Evolutionary conservation across 306 rosid genomes (phyloP), one percentile per base, ranked within the genome.

Genomic region (Sicyos baderoa): DNA sequence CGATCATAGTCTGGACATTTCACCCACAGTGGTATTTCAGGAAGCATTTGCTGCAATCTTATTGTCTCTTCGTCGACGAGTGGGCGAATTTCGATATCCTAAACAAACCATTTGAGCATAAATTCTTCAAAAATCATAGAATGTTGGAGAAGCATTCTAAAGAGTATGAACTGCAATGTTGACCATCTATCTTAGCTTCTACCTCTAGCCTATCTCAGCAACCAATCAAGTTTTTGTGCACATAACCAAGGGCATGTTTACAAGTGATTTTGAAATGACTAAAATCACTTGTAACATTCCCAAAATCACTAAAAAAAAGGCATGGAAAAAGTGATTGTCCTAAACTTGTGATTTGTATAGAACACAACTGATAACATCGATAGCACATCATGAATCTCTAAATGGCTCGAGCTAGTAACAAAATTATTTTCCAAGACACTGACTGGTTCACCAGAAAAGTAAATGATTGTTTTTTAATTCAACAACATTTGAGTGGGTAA

Each of bases 21-120:
- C 67, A 92, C 84, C 97, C 96, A 92, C 44, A 86, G 82, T 8
- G 97, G 97, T 71, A 92, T 92, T 78, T 92, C 97, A n/a, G 87
- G 95, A 17, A 89, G 70, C 86, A 92, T 87, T 76, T 80, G 82
- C 72, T 89, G 89, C 79, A 92, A 50, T 51, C 80, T 84, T 74
- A 66, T 78, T 0, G 91, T 23, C 68, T 92, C 96, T 76, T 89
- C 89, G 17, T 92, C 93, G 0, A 69, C 83, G 83, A 89, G 56
- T n/a, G 89, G 87, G 51, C 79, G 79, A 37, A 89, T 80, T 79
- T 73, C 68, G 18, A 85, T 89, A 77, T 89, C 85, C 97, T 88
- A 72, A 60, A 65, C 55, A 83, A 35, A 19, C 62, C 54, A 81
- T 11, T 12, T 17, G 9, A 47, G n/a, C 23, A 9, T 19, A 57